Percentiles rank a stretch among this genome's conserved stretches.
These are phyloP conservation scores for Hericium alpestre DNA, from an alignment of 768 basidiomycete species.

Conservation along the genomic window DNA sequence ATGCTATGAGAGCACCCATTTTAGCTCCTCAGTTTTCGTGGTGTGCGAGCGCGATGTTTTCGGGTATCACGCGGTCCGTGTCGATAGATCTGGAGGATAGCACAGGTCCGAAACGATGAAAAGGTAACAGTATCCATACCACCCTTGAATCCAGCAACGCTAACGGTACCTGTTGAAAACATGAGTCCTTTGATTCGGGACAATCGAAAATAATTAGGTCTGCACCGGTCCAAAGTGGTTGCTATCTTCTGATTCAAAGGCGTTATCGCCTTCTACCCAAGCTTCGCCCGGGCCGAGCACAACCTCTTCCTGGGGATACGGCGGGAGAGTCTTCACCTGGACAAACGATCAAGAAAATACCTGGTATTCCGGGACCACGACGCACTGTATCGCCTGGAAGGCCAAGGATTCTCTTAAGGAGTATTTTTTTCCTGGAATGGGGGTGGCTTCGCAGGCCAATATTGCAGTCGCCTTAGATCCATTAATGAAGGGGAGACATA, in stretches of 20 bases:
- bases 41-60: too few species aligned
- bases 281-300: slow-evolving; percentile 6
- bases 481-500: background rate
- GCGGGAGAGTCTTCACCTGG: slow-evolving; percentile 14
- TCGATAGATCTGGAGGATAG: background rate
- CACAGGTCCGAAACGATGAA: background rate
- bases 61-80: background rate
- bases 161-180: background rate
- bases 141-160: background rate
- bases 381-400: slow-evolving; percentile 12
- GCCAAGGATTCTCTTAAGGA: slow-evolving; percentile 11
- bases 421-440: slow-evolving; percentile 4
- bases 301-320: slow-evolving; percentile 10
- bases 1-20: too few species aligned
- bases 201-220: background rate
- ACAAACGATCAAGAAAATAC: background rate
- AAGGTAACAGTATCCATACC: background rate
- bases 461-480: background rate
- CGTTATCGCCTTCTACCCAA: slow-evolving; percentile 12
- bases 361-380: background rate
- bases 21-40: too few species aligned
- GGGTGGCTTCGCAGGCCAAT: slow-evolving; percentile 6
- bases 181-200: background rate
- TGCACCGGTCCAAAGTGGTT: slow-evolving; percentile 13
- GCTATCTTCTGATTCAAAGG: slow-evolving; percentile 15